Percentiles rank a stretch among this genome's conserved stretches.
These are phyloP conservation scores for Saccharomyces hybrid DNA, from an alignment of 1,139 yeast species.

Conservation along the genomic window DNA sequence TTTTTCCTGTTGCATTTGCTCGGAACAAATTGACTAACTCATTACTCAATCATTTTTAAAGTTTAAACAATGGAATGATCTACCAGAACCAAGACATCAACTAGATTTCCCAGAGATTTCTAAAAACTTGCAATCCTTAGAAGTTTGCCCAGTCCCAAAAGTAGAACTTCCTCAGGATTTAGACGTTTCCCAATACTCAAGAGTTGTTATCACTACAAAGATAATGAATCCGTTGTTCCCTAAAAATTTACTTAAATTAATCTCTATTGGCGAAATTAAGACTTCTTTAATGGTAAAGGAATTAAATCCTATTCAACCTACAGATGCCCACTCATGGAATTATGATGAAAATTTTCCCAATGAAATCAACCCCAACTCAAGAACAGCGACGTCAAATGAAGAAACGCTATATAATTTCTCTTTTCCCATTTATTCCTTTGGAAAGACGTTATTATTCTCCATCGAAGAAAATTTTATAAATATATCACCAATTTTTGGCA, in stretches of 20 bases:
- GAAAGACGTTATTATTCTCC: conserved; percentile 15
- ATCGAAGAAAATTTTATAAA: conserved; percentile 25
- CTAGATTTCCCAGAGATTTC: conserved; percentile 21
- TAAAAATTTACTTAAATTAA: conserved; percentile 7
- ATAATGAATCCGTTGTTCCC: conserved; percentile 25
- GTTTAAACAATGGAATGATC: conserved; percentile 33
- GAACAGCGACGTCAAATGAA: background rate
- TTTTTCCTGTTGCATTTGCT: background rate
- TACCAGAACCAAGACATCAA: conserved; percentile 29
- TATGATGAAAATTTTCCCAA: conserved; percentile 25
- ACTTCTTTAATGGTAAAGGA: background rate
- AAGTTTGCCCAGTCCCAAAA: conserved; percentile 19
- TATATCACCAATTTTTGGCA: conserved; percentile 25
- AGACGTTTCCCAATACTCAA: conserved; percentile 7
- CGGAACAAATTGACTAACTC: conserved; percentile 8
- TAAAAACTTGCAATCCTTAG: conserved; percentile 22
- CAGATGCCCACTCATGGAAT: conserved; percentile 18
- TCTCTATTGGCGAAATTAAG: conserved; percentile 15
- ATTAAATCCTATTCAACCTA: background rate
- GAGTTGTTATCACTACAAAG: conserved; percentile 19
- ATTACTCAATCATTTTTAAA: conserved; percentile 2
- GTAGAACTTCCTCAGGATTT: conserved; percentile 16
- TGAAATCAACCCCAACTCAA: conserved; percentile 17
- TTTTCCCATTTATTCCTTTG: conserved; percentile 19
- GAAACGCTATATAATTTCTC: conserved; percentile 8